Percentiles rank a stretch among this genome's conserved stretches.
phyloP scores from a whole-genome alignment of 306 rosid genomes.

The Cucumis melo region DNA sequence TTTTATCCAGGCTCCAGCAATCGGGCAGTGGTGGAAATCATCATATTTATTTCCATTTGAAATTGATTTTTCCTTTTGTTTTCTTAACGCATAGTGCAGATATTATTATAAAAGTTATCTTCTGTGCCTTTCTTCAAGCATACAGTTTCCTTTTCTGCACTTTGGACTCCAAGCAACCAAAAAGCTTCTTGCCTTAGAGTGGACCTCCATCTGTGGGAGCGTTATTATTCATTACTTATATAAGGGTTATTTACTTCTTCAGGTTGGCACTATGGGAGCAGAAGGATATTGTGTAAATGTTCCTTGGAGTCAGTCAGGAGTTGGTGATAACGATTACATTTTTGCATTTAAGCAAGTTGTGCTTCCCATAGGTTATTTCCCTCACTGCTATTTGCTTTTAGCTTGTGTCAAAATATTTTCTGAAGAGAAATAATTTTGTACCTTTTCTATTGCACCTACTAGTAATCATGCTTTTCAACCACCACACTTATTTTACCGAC shows the following conservation, averaged over 20 bases:
- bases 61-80: not conserved
- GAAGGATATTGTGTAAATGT: conserved; percentile 95
- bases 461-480: not conserved
- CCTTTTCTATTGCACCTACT: not conserved
- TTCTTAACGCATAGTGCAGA: not conserved
- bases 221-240: not conserved
- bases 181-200: not conserved
- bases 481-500: not conserved
- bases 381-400: not conserved
- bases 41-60: not conserved
- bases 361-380: conserved; percentile 76
- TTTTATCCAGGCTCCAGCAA: not conserved
- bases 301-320: conserved; percentile 88
- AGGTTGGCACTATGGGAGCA: conserved; percentile 92
- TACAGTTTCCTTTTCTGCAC: not conserved
- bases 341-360: conserved; percentile 85
- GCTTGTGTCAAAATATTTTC: not conserved
- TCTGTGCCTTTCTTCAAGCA: not conserved
- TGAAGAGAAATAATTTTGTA: not conserved
- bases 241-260: conserved; percentile 16
- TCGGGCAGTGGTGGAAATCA: not conserved
- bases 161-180: not conserved
- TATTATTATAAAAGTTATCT: not conserved
- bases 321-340: conserved; percentile 81
- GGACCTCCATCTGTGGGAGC: not conserved